These are phyloP conservation scores for Lepraria neglecta DNA, from an alignment of 495 filamentous ascomycete species.

Conservation along the genomic window DNA sequence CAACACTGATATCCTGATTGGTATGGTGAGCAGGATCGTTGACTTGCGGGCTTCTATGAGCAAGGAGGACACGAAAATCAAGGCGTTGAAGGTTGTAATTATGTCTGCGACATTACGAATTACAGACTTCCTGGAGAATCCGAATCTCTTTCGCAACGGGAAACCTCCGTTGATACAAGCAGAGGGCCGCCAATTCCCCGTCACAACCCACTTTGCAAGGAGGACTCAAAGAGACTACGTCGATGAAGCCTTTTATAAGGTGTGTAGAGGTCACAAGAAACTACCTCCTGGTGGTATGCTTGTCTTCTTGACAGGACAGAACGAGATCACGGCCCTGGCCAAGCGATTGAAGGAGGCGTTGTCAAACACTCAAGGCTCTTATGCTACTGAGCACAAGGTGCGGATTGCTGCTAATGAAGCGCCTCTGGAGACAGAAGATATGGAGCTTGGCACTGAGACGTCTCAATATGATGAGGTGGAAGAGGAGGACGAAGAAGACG, in stretches of 20 bases:
- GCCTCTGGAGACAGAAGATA: conserved; percentile 77
- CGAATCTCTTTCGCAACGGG: conserved; percentile 63
- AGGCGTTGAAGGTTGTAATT: conserved; percentile 87
- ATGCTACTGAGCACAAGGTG: conserved; percentile 55
- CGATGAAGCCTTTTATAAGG: conserved; percentile 80
- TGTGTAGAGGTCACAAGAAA: conserved; percentile 81
- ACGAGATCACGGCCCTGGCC: conserved; percentile 74
- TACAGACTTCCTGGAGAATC: conserved; percentile 83
- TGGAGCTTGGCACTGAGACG: conserved; percentile 64
- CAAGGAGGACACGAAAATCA: conserved; percentile 53
- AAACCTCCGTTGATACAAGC: conserved; percentile 80
- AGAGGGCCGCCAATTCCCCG: conserved; percentile 88
- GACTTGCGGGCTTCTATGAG: conserved; percentile 63
- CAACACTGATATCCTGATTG: conserved; percentile 95
- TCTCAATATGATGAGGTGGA: conserved; percentile 39
- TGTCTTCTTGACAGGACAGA: conserved; percentile 92
- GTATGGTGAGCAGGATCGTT: conserved; percentile 89
- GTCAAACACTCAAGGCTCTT: conserved; percentile 48
- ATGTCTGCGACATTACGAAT: conserved; percentile 95
- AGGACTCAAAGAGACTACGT: conserved; percentile 82
- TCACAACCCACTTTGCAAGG: conserved; percentile 82
- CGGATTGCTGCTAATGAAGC: conserved; percentile 70
- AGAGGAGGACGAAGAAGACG: conserved; percentile 37
- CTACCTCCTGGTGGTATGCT: conserved; percentile 88
- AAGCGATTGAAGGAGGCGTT: conserved; percentile 72